Percentiles rank a stretch among this genome's conserved stretches.
Conservation (phyloP, 371 early-diverging fungal genomes). For the Batkoa obscura region DNA sequence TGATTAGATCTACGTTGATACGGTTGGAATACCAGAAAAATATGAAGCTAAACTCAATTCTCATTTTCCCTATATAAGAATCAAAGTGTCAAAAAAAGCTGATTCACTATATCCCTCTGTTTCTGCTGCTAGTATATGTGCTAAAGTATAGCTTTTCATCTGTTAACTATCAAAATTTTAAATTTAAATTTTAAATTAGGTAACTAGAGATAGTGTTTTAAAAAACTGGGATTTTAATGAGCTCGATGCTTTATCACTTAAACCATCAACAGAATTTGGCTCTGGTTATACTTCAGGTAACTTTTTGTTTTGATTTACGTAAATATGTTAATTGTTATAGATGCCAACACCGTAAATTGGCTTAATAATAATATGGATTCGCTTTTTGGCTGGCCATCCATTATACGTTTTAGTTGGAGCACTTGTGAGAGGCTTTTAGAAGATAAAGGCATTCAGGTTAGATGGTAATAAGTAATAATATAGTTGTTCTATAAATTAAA, state of each 20-base stretch:
- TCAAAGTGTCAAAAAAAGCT: constrained; percentile 89
- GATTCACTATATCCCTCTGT: constrained; percentile 92
- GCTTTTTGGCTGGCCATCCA: constrained; percentile 82
- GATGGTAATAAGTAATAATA: too few relatives aligned
- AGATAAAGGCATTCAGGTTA: too few relatives aligned
- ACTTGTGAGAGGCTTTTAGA: too few relatives aligned
- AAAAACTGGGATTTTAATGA: constrained; percentile 65
- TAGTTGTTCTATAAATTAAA: too few relatives aligned
- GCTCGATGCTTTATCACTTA: constrained; percentile 30
- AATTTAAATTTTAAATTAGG: too few relatives aligned
- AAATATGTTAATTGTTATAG: too few relatives aligned
- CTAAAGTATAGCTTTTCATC: too few relatives aligned
- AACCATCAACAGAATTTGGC: constrained; percentile 40
- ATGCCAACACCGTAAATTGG: constrained; percentile 85
- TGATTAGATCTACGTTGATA: constrained; percentile 96
- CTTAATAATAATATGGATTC: constrained; percentile 55
- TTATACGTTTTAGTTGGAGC: constrained; percentile 93
- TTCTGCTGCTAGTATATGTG: constrained; percentile 96
- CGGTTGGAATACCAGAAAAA: constrained; percentile 81
- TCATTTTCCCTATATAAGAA: constrained; percentile 49
- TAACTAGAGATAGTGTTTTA: constrained; percentile 76
- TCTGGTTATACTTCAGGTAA: constrained; percentile 91
- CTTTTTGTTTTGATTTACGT: too few relatives aligned
- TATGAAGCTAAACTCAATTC: constrained; percentile 60
- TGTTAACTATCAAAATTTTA: too few relatives aligned